Base-by-base conservation (phyloP, 108 stramenopile genomes). In the Fistulifera pelliculosa region DNA sequence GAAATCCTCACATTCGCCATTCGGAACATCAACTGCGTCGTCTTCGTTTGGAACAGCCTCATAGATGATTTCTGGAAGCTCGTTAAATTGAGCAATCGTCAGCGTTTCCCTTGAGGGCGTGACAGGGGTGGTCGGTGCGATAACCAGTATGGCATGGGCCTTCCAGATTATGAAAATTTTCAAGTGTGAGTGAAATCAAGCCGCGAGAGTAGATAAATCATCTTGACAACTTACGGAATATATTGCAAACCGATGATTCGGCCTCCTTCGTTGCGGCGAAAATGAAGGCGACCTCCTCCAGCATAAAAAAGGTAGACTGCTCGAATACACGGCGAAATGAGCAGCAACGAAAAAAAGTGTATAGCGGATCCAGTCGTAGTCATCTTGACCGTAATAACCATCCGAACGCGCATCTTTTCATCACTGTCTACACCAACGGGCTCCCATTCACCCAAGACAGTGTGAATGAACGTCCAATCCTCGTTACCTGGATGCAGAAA, bases 281-380 rank as follows among this genome's bases (percentile, higher is more conserved):
- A 54, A 15, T 49, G 62, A 15, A 79, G 48, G 5, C 73, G 54
- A 19, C 77, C 77, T 38, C 77, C 77, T 25, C 69, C 77, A 1
- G 58, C 54, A 51, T 68, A 72, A 66, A 70, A 79, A 2, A 74
- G 50, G 47, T 69, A 74, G 0, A 45, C 49, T 6, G 60, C 70
- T 21, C 77, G 58, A 11, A 66, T 21, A 44, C 69, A 71, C 7
- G 77, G 77, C 12, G 77, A 71, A 10, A 71, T 12, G n/a, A 79
- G 67, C 26, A 79, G 24, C 19, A 79, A 47, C 6, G 70, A 61
- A 65, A 78, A 74, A 54, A 63, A 71, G 31, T 35, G 31, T 35
- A 35, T 35, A 58, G 25, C 69, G 64, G 21, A 75, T 60, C 52
- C 57, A 63, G 44, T 62, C 61, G 56, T 71, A 75, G 47, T 52